Conservation (phyloP, 2,329 filamentous ascomycete genomes). For the Didymella pomorum region DNA sequence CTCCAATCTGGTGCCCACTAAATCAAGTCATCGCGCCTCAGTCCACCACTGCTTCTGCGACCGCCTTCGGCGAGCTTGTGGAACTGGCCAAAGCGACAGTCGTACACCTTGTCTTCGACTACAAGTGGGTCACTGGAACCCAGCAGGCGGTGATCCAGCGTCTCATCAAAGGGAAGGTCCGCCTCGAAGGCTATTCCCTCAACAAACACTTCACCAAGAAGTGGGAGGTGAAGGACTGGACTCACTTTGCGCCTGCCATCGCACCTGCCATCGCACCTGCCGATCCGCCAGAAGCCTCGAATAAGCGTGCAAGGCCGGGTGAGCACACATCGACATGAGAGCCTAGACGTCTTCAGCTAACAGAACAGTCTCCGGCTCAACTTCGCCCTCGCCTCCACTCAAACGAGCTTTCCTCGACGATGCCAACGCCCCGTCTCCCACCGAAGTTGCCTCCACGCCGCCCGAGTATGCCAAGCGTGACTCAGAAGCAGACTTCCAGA, state of each 20-base stretch:
- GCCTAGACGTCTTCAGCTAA: not conserved
- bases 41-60: not conserved
- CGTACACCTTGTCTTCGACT: not conserved
- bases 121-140: conserved; percentile 1
- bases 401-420: not conserved
- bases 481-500: not conserved
- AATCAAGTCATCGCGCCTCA: not conserved
- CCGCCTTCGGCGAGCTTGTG: not conserved
- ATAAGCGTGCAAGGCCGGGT: not conserved
- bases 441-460: conserved; percentile 2
- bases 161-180: not conserved
- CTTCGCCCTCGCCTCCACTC: not conserved
- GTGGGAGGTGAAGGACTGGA: conserved; percentile 4
- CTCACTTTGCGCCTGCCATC: not conserved
- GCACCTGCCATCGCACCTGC: not conserved
- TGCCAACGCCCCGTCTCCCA: not conserved
- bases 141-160: not conserved
- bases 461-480: not conserved
- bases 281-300: not conserved
- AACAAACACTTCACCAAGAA: not conserved
- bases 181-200: not conserved
- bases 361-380: not conserved
- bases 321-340: not conserved
- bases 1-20: conserved; percentile 1
- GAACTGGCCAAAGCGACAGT: not conserved